Conservation (phyloP, 306 rosid genomes). For the Lathyrus tuberosus region DNA sequence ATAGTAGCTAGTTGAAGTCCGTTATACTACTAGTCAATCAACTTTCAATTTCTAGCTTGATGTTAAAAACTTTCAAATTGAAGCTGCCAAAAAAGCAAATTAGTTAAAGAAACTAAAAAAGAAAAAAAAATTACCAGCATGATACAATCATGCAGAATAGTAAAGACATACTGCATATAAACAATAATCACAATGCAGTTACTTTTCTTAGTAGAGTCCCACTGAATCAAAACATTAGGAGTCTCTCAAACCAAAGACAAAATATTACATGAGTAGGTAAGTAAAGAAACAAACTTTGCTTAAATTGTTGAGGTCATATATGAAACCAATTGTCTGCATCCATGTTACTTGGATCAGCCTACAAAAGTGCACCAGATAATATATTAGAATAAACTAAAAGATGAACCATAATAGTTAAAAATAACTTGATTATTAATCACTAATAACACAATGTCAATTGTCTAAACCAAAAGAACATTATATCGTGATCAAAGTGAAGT, state of each 20-base stretch:
- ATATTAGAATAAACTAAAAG: slow-evolving; percentile 30
- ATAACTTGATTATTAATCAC: slow-evolving; percentile 16
- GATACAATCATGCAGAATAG: slow-evolving; percentile 13
- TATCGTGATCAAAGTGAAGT: slow-evolving; percentile 16
- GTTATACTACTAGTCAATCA: slow-evolving; percentile 19
- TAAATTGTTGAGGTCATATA: slow-evolving; percentile 67
- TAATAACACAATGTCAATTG: slow-evolving; percentile 4
- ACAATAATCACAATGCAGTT: slow-evolving; percentile 5
- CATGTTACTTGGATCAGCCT: slow-evolving; percentile 90
- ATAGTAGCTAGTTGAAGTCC: slow-evolving; percentile 9
- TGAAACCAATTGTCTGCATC: slow-evolving; percentile 76
- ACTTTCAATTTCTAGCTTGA: slow-evolving; percentile 24
- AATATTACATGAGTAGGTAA: slow-evolving; percentile 43
- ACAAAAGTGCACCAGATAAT: slow-evolving; percentile 45
- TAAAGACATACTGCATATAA: slow-evolving; percentile 6
- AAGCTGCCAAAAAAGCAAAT: slow-evolving; percentile 34
- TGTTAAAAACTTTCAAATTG: slow-evolving; percentile 6
- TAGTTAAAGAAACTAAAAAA: not conserved
- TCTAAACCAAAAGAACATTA: not conserved
- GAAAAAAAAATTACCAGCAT: not conserved
- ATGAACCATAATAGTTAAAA: slow-evolving; percentile 18
- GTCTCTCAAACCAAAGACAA: slow-evolving; percentile 30
- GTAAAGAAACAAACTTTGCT: slow-evolving; percentile 73
- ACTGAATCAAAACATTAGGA: slow-evolving; percentile 16
- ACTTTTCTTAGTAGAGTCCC: slow-evolving; percentile 9